Evolutionary conservation across 2,329 filamentous ascomycete genomes (phyloP).

Genomic region (Aspergillus vadensis): DNA sequence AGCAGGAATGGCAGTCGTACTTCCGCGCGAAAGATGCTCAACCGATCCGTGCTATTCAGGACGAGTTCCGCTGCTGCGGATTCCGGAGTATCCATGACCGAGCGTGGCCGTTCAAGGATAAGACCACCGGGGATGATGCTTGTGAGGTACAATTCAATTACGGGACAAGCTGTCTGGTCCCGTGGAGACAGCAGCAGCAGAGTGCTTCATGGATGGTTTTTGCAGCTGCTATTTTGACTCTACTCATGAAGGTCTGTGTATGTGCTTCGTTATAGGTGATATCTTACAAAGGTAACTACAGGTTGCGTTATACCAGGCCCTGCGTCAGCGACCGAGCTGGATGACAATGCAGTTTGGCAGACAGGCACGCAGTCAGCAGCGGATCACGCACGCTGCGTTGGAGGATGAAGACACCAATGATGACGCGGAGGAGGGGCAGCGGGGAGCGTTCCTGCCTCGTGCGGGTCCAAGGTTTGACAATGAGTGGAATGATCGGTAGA

Average conservation of each 20-base stretch:
- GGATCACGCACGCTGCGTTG: slow-evolving; percentile 12
- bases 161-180: slow-evolving; percentile 30
- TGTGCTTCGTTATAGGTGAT: background rate
- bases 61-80: slow-evolving; percentile 38
- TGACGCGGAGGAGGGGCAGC: slow-evolving; percentile 1
- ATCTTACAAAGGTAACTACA: background rate
- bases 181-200: slow-evolving; percentile 33
- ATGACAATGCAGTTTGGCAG: slow-evolving; percentile 7
- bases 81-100: slow-evolving; percentile 39
- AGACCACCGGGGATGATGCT: slow-evolving; percentile 29
- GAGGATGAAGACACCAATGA: slow-evolving; percentile 7
- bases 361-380: slow-evolving; percentile 10
- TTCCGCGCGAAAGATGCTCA: slow-evolving; percentile 34
- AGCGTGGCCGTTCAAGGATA: slow-evolving; percentile 43
- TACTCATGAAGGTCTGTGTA: slow-evolving; percentile 25
- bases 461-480: slow-evolving; percentile 4
- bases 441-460: slow-evolving; percentile 8
- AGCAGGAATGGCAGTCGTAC: slow-evolving; percentile 34
- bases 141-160: slow-evolving; percentile 38
- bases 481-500: slow-evolving; percentile 11
- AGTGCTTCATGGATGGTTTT: slow-evolving; percentile 33
- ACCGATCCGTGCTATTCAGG: slow-evolving; percentile 38
- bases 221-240: slow-evolving; percentile 26
- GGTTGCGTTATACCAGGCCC: slow-evolving; percentile 9
- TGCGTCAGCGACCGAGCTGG: slow-evolving; percentile 10